Percentiles rank a stretch among this genome's conserved stretches.
These are phyloP conservation scores for Aspergillus nanangensis DNA, from an alignment of 495 filamentous ascomycete species.

Conservation along the genomic window DNA sequence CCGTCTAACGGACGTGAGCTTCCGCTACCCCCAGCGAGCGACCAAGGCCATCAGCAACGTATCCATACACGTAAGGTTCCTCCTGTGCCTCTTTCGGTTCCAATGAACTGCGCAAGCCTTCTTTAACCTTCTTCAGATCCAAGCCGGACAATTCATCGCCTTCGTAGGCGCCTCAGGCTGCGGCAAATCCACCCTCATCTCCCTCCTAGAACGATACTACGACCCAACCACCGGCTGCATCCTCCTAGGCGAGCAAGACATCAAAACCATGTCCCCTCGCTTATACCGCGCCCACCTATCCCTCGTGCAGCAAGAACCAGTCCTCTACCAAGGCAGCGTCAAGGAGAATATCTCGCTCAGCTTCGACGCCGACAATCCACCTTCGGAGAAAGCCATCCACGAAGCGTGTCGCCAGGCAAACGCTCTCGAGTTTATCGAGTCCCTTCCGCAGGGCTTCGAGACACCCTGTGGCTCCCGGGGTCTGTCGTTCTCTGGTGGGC, in stretches of 20 bases:
- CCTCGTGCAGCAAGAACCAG: slow-evolving; percentile 60
- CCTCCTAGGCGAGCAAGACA: slow-evolving; percentile 42
- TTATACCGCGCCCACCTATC: slow-evolving; percentile 16
- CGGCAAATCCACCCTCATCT: slow-evolving; percentile 61
- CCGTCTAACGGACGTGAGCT: slow-evolving; percentile 4
- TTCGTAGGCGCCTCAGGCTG: slow-evolving; percentile 61
- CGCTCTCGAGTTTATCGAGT: slow-evolving; percentile 57
- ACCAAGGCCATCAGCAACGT: slow-evolving; percentile 6
- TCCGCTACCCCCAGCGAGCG: slow-evolving; percentile 5
- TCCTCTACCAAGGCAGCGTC: slow-evolving; percentile 69
- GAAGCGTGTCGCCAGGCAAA: slow-evolving; percentile 55
- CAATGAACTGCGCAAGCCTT: slow-evolving; percentile 9
- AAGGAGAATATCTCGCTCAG: slow-evolving; percentile 59
- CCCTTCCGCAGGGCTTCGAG: slow-evolving; percentile 54
- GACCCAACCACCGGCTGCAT: slow-evolving; percentile 47
- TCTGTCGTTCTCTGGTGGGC: slow-evolving; percentile 56
- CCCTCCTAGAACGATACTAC: slow-evolving; percentile 56
- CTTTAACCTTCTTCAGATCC: slow-evolving; percentile 43
- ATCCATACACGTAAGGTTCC: slow-evolving; percentile 40
- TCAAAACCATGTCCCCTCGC: slow-evolving; percentile 37
- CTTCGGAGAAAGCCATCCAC: slow-evolving; percentile 46
- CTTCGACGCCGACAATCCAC: slow-evolving; percentile 27
- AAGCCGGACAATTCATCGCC: slow-evolving; percentile 54
- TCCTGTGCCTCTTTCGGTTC: slow-evolving; percentile 35
- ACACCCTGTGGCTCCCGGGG: slow-evolving; percentile 57